phyloP scores from a whole-genome alignment of 257 asterid species.

The Lycium barbarum region DNA sequence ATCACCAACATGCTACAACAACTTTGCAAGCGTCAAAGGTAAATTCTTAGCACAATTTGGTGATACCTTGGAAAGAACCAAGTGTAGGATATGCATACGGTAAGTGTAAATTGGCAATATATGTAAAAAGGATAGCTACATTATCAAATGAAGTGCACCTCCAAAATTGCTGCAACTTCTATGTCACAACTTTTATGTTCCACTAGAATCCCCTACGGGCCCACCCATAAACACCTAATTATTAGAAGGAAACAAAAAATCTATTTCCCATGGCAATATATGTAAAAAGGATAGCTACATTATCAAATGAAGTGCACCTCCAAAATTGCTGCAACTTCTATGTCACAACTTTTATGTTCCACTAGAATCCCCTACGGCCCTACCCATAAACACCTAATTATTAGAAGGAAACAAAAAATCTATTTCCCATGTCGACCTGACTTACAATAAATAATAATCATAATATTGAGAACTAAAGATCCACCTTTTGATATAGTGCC shows the following conservation, averaged over 20 bases:
- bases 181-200: conserved; percentile 18
- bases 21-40: background rate
- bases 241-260: background rate
- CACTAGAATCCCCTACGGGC: background rate
- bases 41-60: background rate
- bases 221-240: background rate
- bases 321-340: background rate
- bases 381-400: conserved; percentile 2
- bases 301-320: background rate
- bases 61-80: conserved; percentile 20
- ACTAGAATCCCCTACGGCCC: background rate
- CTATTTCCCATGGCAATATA: background rate
- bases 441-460: conserved; percentile 1
- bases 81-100: background rate
- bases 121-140: background rate
- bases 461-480: background rate
- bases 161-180: background rate
- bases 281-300: background rate
- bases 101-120: background rate
- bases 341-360: conserved; percentile 19
- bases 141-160: background rate
- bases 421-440: background rate
- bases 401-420: background rate
- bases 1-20: background rate
- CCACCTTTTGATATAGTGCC: background rate